Evolutionary conservation across 1,139 yeast species (phyloP).

Genomic region (Geotrichum phurueaensis): DNA sequence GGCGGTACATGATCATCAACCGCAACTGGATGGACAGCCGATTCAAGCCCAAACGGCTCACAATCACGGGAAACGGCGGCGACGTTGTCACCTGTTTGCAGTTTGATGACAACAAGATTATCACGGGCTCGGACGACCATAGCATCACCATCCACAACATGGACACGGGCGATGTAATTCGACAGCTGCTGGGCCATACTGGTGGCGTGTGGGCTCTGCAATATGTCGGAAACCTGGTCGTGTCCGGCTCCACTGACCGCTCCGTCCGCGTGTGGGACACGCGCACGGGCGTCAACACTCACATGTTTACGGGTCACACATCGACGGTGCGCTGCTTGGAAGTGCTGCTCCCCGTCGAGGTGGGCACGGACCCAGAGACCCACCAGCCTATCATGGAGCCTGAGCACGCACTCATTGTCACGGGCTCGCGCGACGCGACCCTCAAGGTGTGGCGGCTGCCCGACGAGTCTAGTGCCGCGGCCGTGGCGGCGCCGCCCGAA

Average conservation of each 20-base stretch:
- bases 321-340: constrained; percentile 90
- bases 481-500: constrained; percentile 15
- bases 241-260: constrained; percentile 88
- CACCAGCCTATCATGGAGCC: constrained; percentile 65
- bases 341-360: constrained; percentile 57
- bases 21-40: constrained; percentile 79
- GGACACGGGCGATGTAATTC: constrained; percentile 53
- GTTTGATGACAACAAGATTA: constrained; percentile 83
- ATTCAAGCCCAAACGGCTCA: constrained; percentile 61
- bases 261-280: constrained; percentile 90
- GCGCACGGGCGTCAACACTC: constrained; percentile 67
- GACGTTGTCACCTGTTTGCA: constrained; percentile 91
- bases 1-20: constrained; percentile 53
- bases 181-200: constrained; percentile 69
- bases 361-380: constrained; percentile 26
- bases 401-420: constrained; percentile 55
- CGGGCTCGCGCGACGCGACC: constrained; percentile 90
- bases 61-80: constrained; percentile 68
- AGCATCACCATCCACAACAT: constrained; percentile 79
- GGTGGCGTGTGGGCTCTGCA: constrained; percentile 99
- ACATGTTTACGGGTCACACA: constrained; percentile 82
- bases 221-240: constrained; percentile 69
- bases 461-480: constrained; percentile 23
- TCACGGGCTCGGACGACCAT: constrained; percentile 89
- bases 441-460: constrained; percentile 87